phyloP scores from a whole-genome alignment of 2,329 filamentous ascomycete genomes.

The Metarhizium robertsii region DNA sequence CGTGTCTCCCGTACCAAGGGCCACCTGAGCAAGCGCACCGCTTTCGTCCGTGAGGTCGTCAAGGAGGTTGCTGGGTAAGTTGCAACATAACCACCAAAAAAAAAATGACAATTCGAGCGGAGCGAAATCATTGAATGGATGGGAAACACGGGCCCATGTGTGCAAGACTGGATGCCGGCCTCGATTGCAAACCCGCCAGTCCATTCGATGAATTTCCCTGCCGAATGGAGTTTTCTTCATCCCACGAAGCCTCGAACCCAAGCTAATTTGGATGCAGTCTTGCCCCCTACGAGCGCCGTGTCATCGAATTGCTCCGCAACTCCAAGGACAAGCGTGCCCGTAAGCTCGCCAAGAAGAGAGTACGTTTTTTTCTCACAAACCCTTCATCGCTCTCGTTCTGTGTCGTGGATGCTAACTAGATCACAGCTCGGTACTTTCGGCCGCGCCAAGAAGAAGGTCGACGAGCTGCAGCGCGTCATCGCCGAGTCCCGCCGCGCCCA shows the following conservation, averaged over 20 bases:
- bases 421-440: slow-evolving; percentile 90
- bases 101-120: not conserved
- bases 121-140: not conserved
- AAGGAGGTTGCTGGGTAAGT: slow-evolving; percentile 95
- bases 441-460: slow-evolving; percentile 98
- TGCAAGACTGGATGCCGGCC: too few relatives aligned
- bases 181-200: too few relatives aligned
- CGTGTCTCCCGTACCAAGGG: slow-evolving; percentile 84
- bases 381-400: not conserved
- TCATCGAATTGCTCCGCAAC: slow-evolving; percentile 98
- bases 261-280: slow-evolving; percentile 41
- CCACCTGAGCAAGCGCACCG: slow-evolving; percentile 90
- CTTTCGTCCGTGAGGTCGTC: slow-evolving; percentile 94
- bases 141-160: too few relatives aligned
- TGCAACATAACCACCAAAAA: not conserved
- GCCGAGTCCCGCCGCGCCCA: slow-evolving; percentile 76
- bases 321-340: slow-evolving; percentile 98
- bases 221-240: not conserved
- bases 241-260: not conserved
- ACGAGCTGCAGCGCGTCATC: slow-evolving; percentile 97
- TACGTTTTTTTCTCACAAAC: slow-evolving; percentile 36
- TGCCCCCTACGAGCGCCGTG: slow-evolving; percentile 93
- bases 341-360: slow-evolving; percentile 98
- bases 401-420: not conserved
- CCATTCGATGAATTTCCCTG: not conserved